phyloP scores from a whole-genome alignment of 2,329 filamentous ascomycete species.

The Exserohilum rostratum region DNA sequence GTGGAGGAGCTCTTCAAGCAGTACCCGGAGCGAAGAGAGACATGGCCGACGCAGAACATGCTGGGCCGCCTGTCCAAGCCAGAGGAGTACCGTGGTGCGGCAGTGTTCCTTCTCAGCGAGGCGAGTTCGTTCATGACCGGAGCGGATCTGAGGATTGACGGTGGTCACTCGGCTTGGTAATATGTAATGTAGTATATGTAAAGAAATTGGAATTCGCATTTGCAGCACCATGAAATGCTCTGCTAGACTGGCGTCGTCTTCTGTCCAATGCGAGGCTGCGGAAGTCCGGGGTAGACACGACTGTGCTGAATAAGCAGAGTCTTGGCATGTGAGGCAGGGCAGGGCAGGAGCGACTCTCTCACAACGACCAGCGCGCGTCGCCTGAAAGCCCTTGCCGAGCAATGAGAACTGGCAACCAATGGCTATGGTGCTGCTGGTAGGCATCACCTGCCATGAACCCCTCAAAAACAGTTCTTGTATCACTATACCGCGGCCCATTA shows the following conservation, averaged over 20 bases:
- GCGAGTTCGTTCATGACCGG: conserved; percentile 52
- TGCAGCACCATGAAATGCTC: too few relatives aligned
- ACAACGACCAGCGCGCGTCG: conserved; percentile 2
- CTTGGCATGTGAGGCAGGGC: not conserved
- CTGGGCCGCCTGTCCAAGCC: conserved; percentile 56
- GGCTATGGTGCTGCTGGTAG: conserved; percentile 19
- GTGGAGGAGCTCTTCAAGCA: conserved; percentile 78
- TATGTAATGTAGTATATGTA: not conserved
- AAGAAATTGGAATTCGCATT: not conserved
- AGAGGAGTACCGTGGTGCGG: conserved; percentile 47
- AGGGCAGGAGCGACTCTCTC: conserved; percentile 1
- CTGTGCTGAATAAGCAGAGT: conserved; percentile 14
- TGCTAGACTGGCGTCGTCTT: not conserved
- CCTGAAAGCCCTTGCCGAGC: conserved; percentile 2
- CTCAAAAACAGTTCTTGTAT: conserved; percentile 5
- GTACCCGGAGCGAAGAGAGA: conserved; percentile 68
- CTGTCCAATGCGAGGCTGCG: conserved; percentile 15
- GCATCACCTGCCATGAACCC: conserved; percentile 5
- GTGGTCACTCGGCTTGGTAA: conserved; percentile 49
- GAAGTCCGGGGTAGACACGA: conserved; percentile 8
- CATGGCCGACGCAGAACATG: conserved; percentile 89
- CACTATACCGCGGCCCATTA: not conserved
- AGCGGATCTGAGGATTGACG: conserved; percentile 48
- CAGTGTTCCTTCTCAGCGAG: conserved; percentile 49
- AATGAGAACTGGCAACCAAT: conserved; percentile 22